Conservation (phyloP, 352 stramenopile species). For the Phytophthora europaea region DNA sequence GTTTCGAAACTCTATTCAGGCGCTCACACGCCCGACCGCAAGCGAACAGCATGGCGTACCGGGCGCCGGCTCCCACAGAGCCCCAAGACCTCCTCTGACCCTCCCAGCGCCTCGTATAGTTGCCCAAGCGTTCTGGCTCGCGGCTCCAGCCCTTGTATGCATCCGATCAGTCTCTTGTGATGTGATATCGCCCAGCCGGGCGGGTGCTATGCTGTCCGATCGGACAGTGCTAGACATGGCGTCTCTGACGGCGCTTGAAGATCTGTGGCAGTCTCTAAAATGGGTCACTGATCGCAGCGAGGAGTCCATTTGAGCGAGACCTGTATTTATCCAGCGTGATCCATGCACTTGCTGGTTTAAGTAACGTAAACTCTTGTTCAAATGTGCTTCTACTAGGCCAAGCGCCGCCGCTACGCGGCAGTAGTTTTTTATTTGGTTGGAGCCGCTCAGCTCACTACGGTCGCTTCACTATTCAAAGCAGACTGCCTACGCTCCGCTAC, state of each 20-base stretch:
- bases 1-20: no score
- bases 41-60: background rate
- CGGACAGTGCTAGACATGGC: background rate
- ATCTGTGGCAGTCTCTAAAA: no score
- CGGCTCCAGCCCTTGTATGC: background rate
- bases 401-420: no score
- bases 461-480: no score
- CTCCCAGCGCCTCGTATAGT: background rate
- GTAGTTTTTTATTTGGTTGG: no score
- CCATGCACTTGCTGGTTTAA: background rate
- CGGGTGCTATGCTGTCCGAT: background rate
- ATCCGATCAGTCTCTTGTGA: background rate
- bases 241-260: background rate
- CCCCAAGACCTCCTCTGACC: background rate
- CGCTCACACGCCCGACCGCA: no score
- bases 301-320: no score
- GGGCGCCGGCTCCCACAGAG: background rate
- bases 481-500: no score
- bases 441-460: no score
- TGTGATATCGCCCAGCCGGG: background rate
- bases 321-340: no score
- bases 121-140: background rate
- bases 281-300: no score
- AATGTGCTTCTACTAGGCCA: background rate
- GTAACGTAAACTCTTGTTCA: background rate